These are phyloP conservation scores for Botryotinia convoluta DNA, from an alignment of 2,329 filamentous ascomycete genomes.

Conservation along the genomic window DNA sequence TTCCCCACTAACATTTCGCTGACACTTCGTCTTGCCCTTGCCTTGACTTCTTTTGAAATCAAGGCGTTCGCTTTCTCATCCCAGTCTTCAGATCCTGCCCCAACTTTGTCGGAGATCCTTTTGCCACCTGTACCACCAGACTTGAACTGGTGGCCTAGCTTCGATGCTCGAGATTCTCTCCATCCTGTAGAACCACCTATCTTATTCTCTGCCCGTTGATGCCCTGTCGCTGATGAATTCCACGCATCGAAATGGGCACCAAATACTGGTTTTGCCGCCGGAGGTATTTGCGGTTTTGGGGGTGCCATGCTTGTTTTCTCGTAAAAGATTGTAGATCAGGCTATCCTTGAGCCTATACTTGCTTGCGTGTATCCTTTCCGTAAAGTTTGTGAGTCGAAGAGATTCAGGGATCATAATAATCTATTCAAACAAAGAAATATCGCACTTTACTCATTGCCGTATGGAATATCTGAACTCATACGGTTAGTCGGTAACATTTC, in stretches of 20 bases:
- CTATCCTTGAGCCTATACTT: neutral
- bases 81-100: constrained; percentile 58
- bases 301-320: constrained; percentile 26
- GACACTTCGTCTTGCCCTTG: constrained; percentile 43
- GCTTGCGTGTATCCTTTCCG: neutral
- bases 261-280: constrained; percentile 40
- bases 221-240: constrained; percentile 73
- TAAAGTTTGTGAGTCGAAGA: constrained; percentile 1
- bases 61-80: constrained; percentile 46
- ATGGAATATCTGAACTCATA: neutral
- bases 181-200: constrained; percentile 64
- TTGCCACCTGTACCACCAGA: constrained; percentile 55
- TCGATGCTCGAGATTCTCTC: constrained; percentile 66
- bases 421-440: constrained; percentile 4
- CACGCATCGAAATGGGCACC: constrained; percentile 59
- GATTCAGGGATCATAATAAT: neutral
- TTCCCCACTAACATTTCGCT: constrained; percentile 49
- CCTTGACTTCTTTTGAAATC: constrained; percentile 43
- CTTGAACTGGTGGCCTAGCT: constrained; percentile 68
- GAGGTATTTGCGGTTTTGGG: constrained; percentile 28
- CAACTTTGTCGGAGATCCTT: constrained; percentile 63
- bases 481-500: neutral
- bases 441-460: neutral
- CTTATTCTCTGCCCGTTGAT: constrained; percentile 71
- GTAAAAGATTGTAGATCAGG: constrained; percentile 9